Evolutionary conservation across 2,329 filamentous ascomycete species (phyloP).

Genomic region (Fusarium circinatum): DNA sequence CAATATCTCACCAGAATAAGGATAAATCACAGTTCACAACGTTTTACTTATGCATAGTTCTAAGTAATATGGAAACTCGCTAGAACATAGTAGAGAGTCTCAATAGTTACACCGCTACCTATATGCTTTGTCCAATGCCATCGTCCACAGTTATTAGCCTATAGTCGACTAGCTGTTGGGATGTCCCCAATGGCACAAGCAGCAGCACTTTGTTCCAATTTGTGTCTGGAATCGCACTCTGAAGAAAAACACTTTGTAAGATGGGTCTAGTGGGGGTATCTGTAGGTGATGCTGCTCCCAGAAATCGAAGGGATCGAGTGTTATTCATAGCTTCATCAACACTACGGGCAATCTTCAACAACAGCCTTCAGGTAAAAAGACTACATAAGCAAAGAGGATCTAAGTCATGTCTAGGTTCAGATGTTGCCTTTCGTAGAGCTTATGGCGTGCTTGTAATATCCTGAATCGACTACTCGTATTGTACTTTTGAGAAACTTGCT

Average conservation of each 20-base stretch:
- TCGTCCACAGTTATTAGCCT: background rate
- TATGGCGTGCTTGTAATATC: background rate
- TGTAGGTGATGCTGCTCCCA: background rate
- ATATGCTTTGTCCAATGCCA: background rate
- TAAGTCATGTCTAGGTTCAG: rapidly evolving
- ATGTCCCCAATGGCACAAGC: background rate
- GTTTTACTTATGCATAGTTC: rapidly evolving
- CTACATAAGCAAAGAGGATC: rapidly evolving
- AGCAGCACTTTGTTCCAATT: too few species aligned
- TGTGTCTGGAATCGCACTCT: rapidly evolving
- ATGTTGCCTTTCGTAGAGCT: rapidly evolving
- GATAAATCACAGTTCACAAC: background rate
- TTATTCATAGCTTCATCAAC: background rate
- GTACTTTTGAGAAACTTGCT: background rate
- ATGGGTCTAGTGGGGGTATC: background rate
- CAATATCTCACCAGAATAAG: background rate
- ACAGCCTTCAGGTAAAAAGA: rapidly evolving
- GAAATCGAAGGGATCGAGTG: background rate
- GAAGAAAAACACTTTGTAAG: rapidly evolving
- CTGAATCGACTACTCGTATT: too few species aligned
- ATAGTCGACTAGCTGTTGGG: background rate
- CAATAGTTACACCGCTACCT: background rate
- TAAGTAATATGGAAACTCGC: rapidly evolving
- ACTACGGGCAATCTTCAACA: background rate
- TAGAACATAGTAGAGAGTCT: rapidly evolving